Evolutionary conservation across 768 basidiomycete genomes (phyloP).

Genomic region (Kwoniella sp.): DNA sequence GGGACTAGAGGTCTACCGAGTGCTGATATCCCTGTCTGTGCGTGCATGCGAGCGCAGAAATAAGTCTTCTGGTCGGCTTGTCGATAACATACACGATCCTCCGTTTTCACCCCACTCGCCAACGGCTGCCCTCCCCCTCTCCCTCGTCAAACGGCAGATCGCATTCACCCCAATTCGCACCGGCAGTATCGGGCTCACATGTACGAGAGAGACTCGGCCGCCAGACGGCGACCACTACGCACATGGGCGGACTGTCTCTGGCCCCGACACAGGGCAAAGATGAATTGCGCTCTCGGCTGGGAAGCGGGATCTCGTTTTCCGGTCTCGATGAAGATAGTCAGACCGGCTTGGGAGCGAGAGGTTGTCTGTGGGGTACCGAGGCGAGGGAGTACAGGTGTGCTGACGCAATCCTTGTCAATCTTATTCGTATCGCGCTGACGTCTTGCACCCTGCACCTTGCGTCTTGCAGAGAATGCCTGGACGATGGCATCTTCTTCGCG

Average conservation of each 20-base stretch:
- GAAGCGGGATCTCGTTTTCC: neutral
- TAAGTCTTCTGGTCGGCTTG: conserved; percentile 36
- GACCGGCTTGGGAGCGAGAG: conserved; percentile 30
- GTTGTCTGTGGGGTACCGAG: conserved; percentile 56
- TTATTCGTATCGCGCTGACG: too few relatives aligned
- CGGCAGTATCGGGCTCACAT: neutral
- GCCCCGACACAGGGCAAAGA: neutral
- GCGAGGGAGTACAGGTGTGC: conserved; percentile 53
- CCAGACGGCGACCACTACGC: conserved; percentile 5
- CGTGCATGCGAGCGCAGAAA: conserved; percentile 34
- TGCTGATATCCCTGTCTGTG: neutral
- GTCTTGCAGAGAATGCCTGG: conserved; percentile 70
- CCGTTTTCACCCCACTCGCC: conserved; percentile 18
- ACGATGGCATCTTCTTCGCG: conserved; percentile 84
- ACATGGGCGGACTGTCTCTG: conserved; percentile 2
- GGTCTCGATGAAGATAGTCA: conserved; percentile 27
- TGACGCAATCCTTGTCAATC: conserved; percentile 3
- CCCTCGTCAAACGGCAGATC: conserved; percentile 16
- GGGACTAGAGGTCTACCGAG: neutral
- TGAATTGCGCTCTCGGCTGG: neutral
- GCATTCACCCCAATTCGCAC: conserved; percentile 21
- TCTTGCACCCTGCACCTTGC: neutral
- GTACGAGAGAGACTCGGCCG: conserved; percentile 21
- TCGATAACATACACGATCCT: conserved; percentile 35
- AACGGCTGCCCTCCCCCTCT: conserved; percentile 7